These are phyloP conservation scores for Hyaloscypha bicolor DNA, from an alignment of 495 filamentous ascomycete species.

Conservation along the genomic window DNA sequence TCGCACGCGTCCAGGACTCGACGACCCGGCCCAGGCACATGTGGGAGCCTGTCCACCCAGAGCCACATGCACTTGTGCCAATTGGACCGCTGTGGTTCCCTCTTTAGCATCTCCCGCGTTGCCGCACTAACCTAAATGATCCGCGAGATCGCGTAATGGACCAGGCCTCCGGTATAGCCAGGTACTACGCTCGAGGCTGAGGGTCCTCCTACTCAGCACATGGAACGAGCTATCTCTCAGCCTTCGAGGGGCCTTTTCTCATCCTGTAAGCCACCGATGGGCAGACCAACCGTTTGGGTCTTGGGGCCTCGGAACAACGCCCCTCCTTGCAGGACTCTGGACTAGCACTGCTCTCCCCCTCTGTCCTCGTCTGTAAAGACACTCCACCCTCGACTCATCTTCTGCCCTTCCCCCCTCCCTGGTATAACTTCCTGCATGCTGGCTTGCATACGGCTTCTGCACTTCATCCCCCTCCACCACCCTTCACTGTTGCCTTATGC, in stretches of 20 bases:
- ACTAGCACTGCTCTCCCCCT: constrained; percentile 13
- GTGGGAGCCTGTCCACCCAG: constrained; percentile 11
- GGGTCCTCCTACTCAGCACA: constrained; percentile 29
- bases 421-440: constrained; percentile 25
- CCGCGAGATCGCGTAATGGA: constrained; percentile 3
- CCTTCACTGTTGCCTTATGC: constrained; percentile 29
- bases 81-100: constrained; percentile 15
- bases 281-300: constrained; percentile 26
- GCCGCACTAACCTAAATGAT: constrained; percentile 14
- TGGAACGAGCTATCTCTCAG: constrained; percentile 29
- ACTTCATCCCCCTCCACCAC: constrained; percentile 21
- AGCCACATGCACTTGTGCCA: background rate
- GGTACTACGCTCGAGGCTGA: constrained; percentile 29
- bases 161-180: background rate
- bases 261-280: constrained; percentile 16
- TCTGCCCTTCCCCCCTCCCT: constrained; percentile 15
- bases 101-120: constrained; percentile 17
- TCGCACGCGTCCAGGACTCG: background rate
- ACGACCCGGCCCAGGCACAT: background rate
- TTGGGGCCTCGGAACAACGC: constrained; percentile 12
- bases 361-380: constrained; percentile 8
- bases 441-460: constrained; percentile 29
- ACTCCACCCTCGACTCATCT: constrained; percentile 28
- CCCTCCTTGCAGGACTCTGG: constrained; percentile 21
- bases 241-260: constrained; percentile 19